A percentile compares a stretch with the other conserved stretches of the same genome.
phyloP scores from a whole-genome alignment of 768 basidiomycete genomes.

The Rhizopogon rudus region DNA sequence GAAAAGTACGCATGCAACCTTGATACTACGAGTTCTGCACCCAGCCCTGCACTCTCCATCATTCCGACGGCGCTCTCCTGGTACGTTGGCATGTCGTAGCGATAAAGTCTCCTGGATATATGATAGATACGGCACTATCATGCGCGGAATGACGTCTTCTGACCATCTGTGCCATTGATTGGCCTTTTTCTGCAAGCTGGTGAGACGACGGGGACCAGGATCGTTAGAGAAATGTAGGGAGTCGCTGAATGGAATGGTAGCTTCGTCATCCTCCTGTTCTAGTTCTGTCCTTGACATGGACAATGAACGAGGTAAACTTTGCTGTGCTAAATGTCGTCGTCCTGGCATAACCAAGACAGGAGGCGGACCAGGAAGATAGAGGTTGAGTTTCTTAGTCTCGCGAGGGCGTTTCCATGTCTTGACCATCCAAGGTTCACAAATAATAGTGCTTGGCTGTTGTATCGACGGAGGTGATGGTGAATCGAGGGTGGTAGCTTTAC shows the following conservation, averaged over 20 bases:
- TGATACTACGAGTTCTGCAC: neutral
- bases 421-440: neutral
- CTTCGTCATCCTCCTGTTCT: neutral
- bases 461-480: neutral
- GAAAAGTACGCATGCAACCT: conserved; percentile 1
- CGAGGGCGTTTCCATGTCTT: neutral
- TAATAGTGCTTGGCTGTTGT: neutral
- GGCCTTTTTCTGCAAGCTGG: too few species aligned
- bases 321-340: neutral
- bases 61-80: neutral
- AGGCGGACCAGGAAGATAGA: neutral
- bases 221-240: neutral
- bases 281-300: neutral
- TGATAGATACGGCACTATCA: conserved; percentile 1
- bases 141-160: neutral
- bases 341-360: neutral
- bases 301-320: neutral
- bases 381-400: neutral
- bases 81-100: neutral
- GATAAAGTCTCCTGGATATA: neutral
- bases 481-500: neutral
- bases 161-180: too few species aligned
- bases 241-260: neutral
- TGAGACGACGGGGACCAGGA: too few species aligned
- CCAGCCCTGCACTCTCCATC: neutral